phyloP scores from a whole-genome alignment of 257 asterid genomes.

The Rubia yunnanensis region DNA sequence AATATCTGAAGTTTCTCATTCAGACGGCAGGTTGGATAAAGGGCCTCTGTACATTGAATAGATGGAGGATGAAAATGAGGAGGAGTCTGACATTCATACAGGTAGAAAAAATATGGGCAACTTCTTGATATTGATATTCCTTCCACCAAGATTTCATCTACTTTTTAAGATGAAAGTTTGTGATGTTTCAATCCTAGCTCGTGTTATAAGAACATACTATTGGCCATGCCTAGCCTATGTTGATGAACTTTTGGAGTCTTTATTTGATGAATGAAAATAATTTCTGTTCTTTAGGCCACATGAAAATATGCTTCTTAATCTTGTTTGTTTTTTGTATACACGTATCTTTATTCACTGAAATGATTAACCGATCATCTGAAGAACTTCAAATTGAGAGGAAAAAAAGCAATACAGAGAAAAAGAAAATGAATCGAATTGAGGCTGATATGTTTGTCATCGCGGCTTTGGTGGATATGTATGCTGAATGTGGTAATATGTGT shows the following conservation, averaged over 20 bases:
- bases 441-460: constrained; percentile 62
- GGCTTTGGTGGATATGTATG: constrained; percentile 82
- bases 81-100: constrained; percentile 22
- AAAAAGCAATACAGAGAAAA: constrained; percentile 12
- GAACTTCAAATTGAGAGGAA: not conserved
- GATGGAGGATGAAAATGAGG: constrained; percentile 48
- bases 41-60: constrained; percentile 78
- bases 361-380: constrained; percentile 23
- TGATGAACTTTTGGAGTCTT: constrained; percentile 87
- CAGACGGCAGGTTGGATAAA: constrained; percentile 33
- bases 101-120: constrained; percentile 44
- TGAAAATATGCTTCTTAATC: not conserved
- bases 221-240: constrained; percentile 98
- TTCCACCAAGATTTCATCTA: constrained; percentile 91
- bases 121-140: constrained; percentile 68
- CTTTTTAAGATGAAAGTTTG: constrained; percentile 84
- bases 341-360: constrained; percentile 6
- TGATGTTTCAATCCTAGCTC: constrained; percentile 60
- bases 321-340: not conserved
- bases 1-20: constrained; percentile 24
- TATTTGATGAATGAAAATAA: constrained; percentile 35
- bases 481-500: constrained; percentile 53
- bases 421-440: constrained; percentile 22
- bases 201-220: constrained; percentile 80
- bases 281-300: not conserved